Percentiles rank a stretch among this genome's conserved stretches.
phyloP scores from a whole-genome alignment of 2,329 filamentous ascomycete genomes.

The Tolypocladium ovalisporum region DNA sequence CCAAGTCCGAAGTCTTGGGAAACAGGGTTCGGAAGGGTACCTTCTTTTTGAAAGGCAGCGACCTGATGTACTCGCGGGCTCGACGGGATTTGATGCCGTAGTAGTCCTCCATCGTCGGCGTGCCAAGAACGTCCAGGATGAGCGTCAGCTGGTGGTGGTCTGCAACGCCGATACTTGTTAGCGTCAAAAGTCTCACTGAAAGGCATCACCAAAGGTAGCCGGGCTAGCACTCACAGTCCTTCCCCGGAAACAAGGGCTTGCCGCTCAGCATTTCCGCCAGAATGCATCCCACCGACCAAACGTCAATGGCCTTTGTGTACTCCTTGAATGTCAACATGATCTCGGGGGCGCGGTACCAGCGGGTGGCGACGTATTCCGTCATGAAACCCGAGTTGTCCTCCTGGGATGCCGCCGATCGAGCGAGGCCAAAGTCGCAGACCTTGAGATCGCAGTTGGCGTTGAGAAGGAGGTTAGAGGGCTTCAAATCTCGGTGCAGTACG shows the following conservation, averaged over 20 bases:
- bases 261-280: constrained; percentile 97
- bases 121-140: constrained; percentile 93
- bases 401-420: constrained; percentile 87
- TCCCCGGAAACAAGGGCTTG: constrained; percentile 95
- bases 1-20: constrained; percentile 97
- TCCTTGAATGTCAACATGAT: constrained; percentile 99
- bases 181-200: background rate
- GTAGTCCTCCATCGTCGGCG: constrained; percentile 99
- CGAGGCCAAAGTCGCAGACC: constrained; percentile 96
- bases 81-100: constrained; percentile 98
- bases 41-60: constrained; percentile 99
- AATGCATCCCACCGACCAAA: constrained; percentile 98
- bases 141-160: constrained; percentile 97
- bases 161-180: constrained; percentile 21
- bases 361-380: constrained; percentile 99
- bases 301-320: constrained; percentile 98
- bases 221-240: constrained; percentile 65
- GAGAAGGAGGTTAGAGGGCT: constrained; percentile 90
- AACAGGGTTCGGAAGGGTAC: constrained; percentile 95
- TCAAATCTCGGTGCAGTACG: constrained; percentile 91
- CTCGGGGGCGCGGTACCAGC: constrained; percentile 97
- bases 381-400: constrained; percentile 99
- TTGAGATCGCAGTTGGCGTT: constrained; percentile 99
- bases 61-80: constrained; percentile 95
- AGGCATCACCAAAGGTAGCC: background rate